Base-by-base conservation (phyloP, 306 rosid genomes). In the Vachellia pachyceras region DNA sequence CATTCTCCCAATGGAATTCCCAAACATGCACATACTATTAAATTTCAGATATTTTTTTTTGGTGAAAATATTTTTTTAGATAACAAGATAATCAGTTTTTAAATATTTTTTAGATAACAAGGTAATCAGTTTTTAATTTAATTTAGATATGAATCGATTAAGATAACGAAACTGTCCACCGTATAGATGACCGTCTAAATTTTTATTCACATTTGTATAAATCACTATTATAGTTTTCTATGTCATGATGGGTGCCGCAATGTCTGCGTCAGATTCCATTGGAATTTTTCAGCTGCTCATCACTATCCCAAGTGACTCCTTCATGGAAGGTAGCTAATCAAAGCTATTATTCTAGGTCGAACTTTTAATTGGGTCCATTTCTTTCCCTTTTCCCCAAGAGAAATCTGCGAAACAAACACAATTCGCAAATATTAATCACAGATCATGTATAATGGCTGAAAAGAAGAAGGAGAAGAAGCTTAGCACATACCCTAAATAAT, bases 401-500 rank as follows among this genome's bases (percentile, higher is more conserved):
- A 71, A 66, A 67, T 73, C 90, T 87, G 90, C 82, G 81, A 84
- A 64, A 81, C 70, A 71, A 73, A 80, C 64, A 75, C 60, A 4
- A 37, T 18, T 42, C 78, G 33, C 15, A 79, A 47, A 25, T 76
- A 64, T 80, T 25, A 71, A 17, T 4, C 0, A 47, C 25, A 70
- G 25, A 82, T 3, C 6, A 37, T 0, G 42, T 29, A 7, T 33
- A 63, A 58, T 22, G 35, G 33, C 45, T 20, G 17, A 7, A 55
- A 60, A 10, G n/a, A 41, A 20, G n/a, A 29, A 29, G 1, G 2
- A 29, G 33, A 29, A 29, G 33, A 29, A 12, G 42, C 6, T 7
- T 65, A n/a, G 58, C 1, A 35, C 3, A 1, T 22, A 10, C 15
- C 52, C 60, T 7, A 17, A 54, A 36, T 1, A 18, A 11, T 58